phyloP scores from a whole-genome alignment of 1,284 basidiomycete species.

The Sanghuangporus weigelae region DNA sequence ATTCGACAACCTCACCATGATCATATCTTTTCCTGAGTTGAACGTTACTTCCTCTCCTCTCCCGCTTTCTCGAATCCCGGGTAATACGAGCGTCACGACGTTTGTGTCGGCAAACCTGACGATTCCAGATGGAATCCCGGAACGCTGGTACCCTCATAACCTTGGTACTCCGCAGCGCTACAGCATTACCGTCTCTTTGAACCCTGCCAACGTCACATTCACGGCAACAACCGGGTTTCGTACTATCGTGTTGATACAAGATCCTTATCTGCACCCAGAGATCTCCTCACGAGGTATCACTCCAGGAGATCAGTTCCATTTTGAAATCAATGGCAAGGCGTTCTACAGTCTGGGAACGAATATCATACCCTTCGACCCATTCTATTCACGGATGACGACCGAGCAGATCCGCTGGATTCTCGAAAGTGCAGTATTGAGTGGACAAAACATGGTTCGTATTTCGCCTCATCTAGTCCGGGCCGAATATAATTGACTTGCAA shows the following conservation, averaged over 20 bases:
- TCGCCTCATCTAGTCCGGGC: not conserved
- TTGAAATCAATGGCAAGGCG: conserved; percentile 49
- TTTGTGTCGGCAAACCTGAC: conserved; percentile 42
- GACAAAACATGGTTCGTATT: conserved; percentile 49
- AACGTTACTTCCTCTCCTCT: conserved; percentile 31
- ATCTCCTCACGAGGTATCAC: conserved; percentile 43
- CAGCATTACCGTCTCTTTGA: conserved; percentile 38
- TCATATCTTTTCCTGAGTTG: conserved; percentile 44
- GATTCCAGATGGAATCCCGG: conserved; percentile 39
- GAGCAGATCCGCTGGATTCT: conserved; percentile 51
- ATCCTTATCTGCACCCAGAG: conserved; percentile 41
- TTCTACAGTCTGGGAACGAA: conserved; percentile 54
- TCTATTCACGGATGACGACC: conserved; percentile 46
- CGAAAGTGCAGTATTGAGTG: conserved; percentile 48
- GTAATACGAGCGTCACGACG: conserved; percentile 29
- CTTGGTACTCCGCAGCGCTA: conserved; percentile 51
- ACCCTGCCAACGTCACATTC: conserved; percentile 25
- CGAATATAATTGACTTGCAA: not conserved
- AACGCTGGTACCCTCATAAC: conserved; percentile 52
- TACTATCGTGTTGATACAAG: conserved; percentile 47
- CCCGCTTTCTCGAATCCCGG: conserved; percentile 27
- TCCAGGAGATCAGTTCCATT: conserved; percentile 56
- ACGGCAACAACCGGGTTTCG: conserved; percentile 51
- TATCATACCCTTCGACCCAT: conserved; percentile 56
- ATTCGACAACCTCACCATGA: conserved; percentile 32